Percentiles rank a stretch among this genome's conserved stretches.
Evolutionary conservation across 257 asterid species (phyloP).

Genomic region (Solanum etuberosum): DNA sequence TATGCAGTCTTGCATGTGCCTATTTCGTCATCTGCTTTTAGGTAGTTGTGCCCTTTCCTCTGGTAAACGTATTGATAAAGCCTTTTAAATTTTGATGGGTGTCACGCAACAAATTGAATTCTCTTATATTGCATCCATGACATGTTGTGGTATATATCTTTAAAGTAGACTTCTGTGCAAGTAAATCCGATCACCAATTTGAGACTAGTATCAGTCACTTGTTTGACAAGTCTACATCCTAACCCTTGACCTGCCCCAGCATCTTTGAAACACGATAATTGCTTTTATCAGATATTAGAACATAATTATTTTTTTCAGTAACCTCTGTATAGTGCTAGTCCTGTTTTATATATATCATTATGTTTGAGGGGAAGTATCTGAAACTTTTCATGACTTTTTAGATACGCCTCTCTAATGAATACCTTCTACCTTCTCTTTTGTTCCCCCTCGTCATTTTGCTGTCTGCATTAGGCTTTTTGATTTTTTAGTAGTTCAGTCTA

Average conservation of each 20-base stretch:
- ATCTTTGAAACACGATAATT: background rate
- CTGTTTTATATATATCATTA: background rate
- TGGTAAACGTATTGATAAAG: background rate
- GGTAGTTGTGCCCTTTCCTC: background rate
- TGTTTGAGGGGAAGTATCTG: background rate
- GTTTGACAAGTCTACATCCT: background rate
- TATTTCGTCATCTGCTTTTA: background rate
- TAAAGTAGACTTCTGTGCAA: background rate
- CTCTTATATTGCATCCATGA: background rate
- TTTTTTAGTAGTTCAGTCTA: background rate
- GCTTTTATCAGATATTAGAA: background rate
- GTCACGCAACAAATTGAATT: background rate
- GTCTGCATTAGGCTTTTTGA: background rate
- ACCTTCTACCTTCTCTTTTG: background rate
- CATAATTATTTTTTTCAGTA: background rate
- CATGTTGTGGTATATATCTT: background rate
- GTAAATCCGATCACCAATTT: background rate
- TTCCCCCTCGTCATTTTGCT: background rate
- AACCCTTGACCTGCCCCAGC: background rate
- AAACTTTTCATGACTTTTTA: background rate
- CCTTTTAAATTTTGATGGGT: background rate
- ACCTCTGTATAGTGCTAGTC: background rate
- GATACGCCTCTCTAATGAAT: background rate
- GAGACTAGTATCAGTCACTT: background rate
- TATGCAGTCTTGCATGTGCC: background rate